These are phyloP conservation scores for Aspergillus floridensis DNA, from an alignment of 2,329 filamentous ascomycete species.

Conservation along the genomic window DNA sequence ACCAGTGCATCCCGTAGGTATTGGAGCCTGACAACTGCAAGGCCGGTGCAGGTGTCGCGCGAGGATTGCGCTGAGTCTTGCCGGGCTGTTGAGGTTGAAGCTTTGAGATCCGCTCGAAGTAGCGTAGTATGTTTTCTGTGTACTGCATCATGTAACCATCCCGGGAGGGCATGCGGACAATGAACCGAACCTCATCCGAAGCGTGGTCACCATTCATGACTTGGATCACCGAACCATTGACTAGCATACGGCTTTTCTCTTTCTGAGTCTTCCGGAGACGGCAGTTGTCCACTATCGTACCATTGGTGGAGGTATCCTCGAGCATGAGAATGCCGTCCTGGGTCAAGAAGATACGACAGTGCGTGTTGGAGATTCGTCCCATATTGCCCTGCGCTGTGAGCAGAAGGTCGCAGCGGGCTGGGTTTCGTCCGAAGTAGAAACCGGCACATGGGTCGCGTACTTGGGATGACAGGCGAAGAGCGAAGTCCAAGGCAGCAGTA, in stretches of 20 bases:
- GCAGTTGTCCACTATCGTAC: conserved; percentile 76
- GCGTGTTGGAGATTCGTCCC: conserved; percentile 83
- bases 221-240: conserved; percentile 69
- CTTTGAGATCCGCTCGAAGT: conserved; percentile 50
- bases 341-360: conserved; percentile 92
- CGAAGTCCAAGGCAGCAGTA: conserved; percentile 59
- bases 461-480: conserved; percentile 72
- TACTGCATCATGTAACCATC: conserved; percentile 69
- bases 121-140: conserved; percentile 64
- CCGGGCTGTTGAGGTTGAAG: conserved; percentile 24
- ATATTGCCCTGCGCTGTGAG: conserved; percentile 66
- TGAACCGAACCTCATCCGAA: conserved; percentile 68
- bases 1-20: conserved; percentile 70
- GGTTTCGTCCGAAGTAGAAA: conserved; percentile 83
- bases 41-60: conserved; percentile 23
- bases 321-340: conserved; percentile 84
- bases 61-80: conserved; percentile 21
- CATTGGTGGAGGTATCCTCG: conserved; percentile 93
- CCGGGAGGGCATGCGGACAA: conserved; percentile 78
- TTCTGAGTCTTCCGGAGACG: conserved; percentile 58
- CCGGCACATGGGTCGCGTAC: conserved; percentile 68
- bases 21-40: conserved; percentile 38
- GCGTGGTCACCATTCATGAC: conserved; percentile 56
- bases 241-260: conserved; percentile 62
- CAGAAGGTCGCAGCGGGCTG: conserved; percentile 66